Percentiles rank a stretch among this genome's conserved stretches.
phyloP scores from a whole-genome alignment of 257 asterid genomes.

The Gardenia jasminoides region DNA sequence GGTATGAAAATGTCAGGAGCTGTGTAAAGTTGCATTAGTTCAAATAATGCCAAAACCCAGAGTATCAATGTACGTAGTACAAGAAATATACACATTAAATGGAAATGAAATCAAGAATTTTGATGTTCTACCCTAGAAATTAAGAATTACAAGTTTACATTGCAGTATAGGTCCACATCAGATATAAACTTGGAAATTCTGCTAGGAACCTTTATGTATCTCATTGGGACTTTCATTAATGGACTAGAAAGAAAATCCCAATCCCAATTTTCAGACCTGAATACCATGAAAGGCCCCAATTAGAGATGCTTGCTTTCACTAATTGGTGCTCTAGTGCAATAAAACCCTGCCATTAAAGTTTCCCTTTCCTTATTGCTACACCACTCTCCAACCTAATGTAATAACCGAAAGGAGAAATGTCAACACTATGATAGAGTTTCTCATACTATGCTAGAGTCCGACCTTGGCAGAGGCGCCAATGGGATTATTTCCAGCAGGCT shows the following conservation, averaged over 20 bases:
- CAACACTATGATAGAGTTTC: not conserved
- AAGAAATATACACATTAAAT: not conserved
- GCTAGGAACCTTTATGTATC: not conserved
- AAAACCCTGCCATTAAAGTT: not conserved
- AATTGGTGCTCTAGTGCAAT: not conserved
- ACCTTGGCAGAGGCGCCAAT: too few species aligned
- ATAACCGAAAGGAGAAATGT: not conserved
- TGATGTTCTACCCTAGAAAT: not conserved
- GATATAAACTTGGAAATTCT: not conserved
- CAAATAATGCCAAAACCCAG: not conserved
- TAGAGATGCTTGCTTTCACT: not conserved
- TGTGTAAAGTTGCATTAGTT: not conserved
- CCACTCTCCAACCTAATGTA: not conserved
- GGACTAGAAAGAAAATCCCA: not conserved
- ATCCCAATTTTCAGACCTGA: not conserved
- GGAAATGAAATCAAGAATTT: not conserved
- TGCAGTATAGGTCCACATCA: not conserved
- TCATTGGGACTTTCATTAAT: not conserved
- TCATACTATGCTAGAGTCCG: too few species aligned
- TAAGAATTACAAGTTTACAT: not conserved
- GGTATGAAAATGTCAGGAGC: constrained; percentile 10
- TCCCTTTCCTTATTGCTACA: not conserved
- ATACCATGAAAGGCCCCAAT: not conserved
- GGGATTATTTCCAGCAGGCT: too few species aligned
- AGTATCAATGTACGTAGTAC: not conserved